Evolutionary conservation across 306 rosid species (phyloP).

Genomic region (Dalbergia cochinchinensis): DNA sequence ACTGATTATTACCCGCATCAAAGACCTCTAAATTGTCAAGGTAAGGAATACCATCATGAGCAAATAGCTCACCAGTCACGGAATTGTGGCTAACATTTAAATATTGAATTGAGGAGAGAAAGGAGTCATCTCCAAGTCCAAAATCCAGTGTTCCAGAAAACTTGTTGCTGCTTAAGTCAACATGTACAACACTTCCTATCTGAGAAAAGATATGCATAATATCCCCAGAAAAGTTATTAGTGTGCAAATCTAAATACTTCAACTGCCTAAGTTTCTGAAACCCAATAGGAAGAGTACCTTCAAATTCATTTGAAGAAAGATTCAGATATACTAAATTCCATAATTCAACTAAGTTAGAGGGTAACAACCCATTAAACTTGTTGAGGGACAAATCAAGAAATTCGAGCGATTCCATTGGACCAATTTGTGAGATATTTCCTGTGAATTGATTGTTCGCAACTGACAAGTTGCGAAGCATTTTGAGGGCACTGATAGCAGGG

Average conservation of each 20-base stretch:
- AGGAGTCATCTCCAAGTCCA: slow-evolving; percentile 63
- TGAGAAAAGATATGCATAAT: slow-evolving; percentile 58
- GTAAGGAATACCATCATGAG: slow-evolving; percentile 84
- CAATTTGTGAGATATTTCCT: slow-evolving; percentile 59
- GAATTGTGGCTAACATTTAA: slow-evolving; percentile 75
- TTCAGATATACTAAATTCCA: slow-evolving; percentile 58
- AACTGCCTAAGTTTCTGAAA: slow-evolving; percentile 64
- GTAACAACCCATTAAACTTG: slow-evolving; percentile 60
- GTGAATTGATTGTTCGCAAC: slow-evolving; percentile 70
- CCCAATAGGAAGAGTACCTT: slow-evolving; percentile 59
- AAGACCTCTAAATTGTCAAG: slow-evolving; percentile 84
- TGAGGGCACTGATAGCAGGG: slow-evolving; percentile 62
- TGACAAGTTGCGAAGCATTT: slow-evolving; percentile 70
- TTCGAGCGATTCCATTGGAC: slow-evolving; percentile 60
- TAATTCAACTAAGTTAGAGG: slow-evolving; percentile 51
- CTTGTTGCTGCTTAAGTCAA: slow-evolving; percentile 72
- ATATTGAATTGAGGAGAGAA: slow-evolving; percentile 64
- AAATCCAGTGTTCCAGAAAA: slow-evolving; percentile 77
- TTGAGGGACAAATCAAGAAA: slow-evolving; percentile 73
- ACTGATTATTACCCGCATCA: slow-evolving; percentile 76
- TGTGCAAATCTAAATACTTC: slow-evolving; percentile 61
- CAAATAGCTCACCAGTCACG: slow-evolving; percentile 74
- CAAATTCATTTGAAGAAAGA: slow-evolving; percentile 76
- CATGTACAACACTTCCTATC: slow-evolving; percentile 67
- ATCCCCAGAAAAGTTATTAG: slow-evolving; percentile 75